These are phyloP conservation scores for Fraxinus greggii DNA, from an alignment of 305 asterid species.

Conservation along the genomic window DNA sequence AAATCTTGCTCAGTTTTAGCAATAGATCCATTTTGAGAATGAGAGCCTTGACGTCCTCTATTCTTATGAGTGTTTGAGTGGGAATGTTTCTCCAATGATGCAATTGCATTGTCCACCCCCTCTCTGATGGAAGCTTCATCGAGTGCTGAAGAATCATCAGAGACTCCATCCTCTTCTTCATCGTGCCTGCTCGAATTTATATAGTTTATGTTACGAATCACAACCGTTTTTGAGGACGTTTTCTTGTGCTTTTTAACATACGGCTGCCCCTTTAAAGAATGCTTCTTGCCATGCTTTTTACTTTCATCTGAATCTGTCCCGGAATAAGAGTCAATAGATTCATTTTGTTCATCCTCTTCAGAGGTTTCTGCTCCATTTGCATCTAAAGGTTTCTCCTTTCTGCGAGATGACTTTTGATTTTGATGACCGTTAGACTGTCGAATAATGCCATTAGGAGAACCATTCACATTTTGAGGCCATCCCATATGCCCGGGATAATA, in stretches of 20 bases:
- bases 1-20: constrained; percentile 30
- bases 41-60: constrained; percentile 32
- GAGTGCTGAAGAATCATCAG: constrained; percentile 47
- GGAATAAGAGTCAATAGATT: constrained; percentile 44
- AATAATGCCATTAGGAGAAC: constrained; percentile 33
- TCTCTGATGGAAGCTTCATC: constrained; percentile 64
- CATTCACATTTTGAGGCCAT: constrained; percentile 43
- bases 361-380: constrained; percentile 43
- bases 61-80: constrained; percentile 36
- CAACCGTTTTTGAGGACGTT: constrained; percentile 66
- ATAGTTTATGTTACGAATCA: constrained; percentile 80
- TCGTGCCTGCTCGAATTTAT: constrained; percentile 62
- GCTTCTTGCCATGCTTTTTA: constrained; percentile 41
- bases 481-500: constrained; percentile 65
- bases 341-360: constrained; percentile 59
- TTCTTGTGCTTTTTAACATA: constrained; percentile 54
- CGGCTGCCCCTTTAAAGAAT: constrained; percentile 41
- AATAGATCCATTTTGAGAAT: constrained; percentile 32
- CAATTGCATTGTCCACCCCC: constrained; percentile 59
- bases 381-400: constrained; percentile 45
- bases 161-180: constrained; percentile 46
- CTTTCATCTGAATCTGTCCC: constrained; percentile 42
- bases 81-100: constrained; percentile 47
- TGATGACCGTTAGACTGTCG: constrained; percentile 33
- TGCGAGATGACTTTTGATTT: constrained; percentile 37